Evolutionary conservation across 805 yeast species (phyloP).

Genomic region (Cyberlindnera suaveolens): DNA sequence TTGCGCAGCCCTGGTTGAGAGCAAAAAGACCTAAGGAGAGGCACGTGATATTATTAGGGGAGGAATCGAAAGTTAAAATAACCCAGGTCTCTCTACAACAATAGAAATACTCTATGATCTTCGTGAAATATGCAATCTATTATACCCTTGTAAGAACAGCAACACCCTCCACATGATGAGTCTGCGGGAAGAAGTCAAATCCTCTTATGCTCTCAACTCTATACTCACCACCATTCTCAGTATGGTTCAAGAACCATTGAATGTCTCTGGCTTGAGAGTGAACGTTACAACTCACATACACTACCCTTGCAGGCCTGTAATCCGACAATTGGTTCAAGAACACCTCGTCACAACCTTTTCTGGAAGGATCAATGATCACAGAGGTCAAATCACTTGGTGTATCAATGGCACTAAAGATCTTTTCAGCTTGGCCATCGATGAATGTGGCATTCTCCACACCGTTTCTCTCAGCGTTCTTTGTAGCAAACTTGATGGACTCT

Average conservation of each 20-base stretch:
- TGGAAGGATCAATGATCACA: constrained; percentile 92
- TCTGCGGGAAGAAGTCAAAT: constrained; percentile 94
- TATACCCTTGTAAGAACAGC: constrained; percentile 52
- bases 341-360: constrained; percentile 91
- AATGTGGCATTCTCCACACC: constrained; percentile 73
- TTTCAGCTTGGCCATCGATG: constrained; percentile 88
- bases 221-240: constrained; percentile 57
- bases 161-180: constrained; percentile 87
- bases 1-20: neutral
- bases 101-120: no score
- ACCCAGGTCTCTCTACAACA: no score
- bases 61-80: no score
- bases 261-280: constrained; percentile 96
- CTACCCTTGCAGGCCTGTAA: constrained; percentile 78
- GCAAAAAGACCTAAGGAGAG: constrained; percentile 1
- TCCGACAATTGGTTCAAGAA: constrained; percentile 81
- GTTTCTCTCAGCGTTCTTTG: constrained; percentile 70
- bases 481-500: constrained; percentile 85
- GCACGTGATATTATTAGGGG: constrained; percentile 6
- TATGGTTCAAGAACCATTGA: constrained; percentile 68
- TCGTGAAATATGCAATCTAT: neutral
- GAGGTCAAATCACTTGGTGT: constrained; percentile 75
- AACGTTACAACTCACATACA: constrained; percentile 96
- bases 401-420: constrained; percentile 72
- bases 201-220: constrained; percentile 81